A percentile compares a stretch with the other conserved stretches of the same genome.
Conservation (phyloP, 2,329 filamentous ascomycete species). For the Venturia nashicola region DNA sequence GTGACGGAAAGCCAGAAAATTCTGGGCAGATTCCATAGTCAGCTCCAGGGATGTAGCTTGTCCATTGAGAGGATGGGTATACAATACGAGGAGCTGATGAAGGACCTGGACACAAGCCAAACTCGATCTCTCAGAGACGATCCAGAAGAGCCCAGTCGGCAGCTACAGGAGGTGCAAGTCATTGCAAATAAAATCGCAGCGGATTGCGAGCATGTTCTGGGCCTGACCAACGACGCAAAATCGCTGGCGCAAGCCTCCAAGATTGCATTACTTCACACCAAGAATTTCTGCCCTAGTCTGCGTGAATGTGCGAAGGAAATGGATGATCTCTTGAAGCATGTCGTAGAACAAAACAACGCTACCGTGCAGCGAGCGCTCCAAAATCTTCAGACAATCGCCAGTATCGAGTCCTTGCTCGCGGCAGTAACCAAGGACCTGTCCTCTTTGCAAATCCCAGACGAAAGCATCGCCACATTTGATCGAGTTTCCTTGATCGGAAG, state of each 20-base stretch:
- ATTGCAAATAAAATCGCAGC: slow-evolving; percentile 76
- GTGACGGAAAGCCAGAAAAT: slow-evolving; percentile 54
- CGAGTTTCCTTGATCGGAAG: slow-evolving; percentile 68
- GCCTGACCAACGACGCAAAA: slow-evolving; percentile 55
- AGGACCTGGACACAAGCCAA: slow-evolving; percentile 32
- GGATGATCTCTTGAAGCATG: slow-evolving; percentile 38
- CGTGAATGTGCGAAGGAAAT: slow-evolving; percentile 45
- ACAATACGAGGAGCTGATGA: slow-evolving; percentile 32
- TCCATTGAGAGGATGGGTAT: slow-evolving; percentile 29
- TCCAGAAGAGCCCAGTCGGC: slow-evolving; percentile 50
- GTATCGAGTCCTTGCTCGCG: slow-evolving; percentile 63
- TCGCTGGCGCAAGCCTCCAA: slow-evolving; percentile 49
- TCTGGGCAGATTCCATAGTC: slow-evolving; percentile 50
- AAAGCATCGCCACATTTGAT: slow-evolving; percentile 70
- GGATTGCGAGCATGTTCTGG: slow-evolving; percentile 68
- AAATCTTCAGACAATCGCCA: slow-evolving; percentile 73
- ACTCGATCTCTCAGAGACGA: slow-evolving; percentile 44
- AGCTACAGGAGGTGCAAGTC: slow-evolving; percentile 76
- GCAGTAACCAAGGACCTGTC: slow-evolving; percentile 61
- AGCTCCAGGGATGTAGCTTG: slow-evolving; percentile 28
- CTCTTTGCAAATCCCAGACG: slow-evolving; percentile 57
- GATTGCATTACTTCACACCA: slow-evolving; percentile 50
- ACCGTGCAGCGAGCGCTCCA: slow-evolving; percentile 53
- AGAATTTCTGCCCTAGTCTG: slow-evolving; percentile 50
- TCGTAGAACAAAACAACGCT: slow-evolving; percentile 51